Evolutionary conservation across 2,329 filamentous ascomycete species (phyloP).

Genomic region (Fusarium xyrophilum): DNA sequence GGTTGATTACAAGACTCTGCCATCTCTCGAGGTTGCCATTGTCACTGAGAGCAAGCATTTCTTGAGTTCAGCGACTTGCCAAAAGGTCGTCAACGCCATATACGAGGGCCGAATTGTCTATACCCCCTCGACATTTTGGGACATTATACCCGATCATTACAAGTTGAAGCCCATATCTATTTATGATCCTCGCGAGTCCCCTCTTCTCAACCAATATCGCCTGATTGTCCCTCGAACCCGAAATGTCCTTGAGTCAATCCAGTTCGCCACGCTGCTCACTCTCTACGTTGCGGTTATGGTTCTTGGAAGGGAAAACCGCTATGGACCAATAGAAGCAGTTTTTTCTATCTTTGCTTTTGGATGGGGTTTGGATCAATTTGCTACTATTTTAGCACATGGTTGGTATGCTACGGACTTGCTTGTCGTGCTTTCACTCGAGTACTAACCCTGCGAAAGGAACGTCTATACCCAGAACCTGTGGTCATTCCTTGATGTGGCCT

Average conservation of each 20-base stretch:
- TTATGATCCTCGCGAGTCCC: slow-evolving; percentile 78
- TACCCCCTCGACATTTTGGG: slow-evolving; percentile 80
- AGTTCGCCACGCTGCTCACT: slow-evolving; percentile 73
- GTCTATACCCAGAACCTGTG: slow-evolving; percentile 89
- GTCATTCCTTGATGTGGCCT: slow-evolving; percentile 85
- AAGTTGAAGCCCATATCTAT: slow-evolving; percentile 83
- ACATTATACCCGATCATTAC: slow-evolving; percentile 85
- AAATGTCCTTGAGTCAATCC: slow-evolving; percentile 75
- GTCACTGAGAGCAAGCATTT: slow-evolving; percentile 82
- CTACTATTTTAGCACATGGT: slow-evolving; percentile 77
- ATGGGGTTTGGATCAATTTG: slow-evolving; percentile 80
- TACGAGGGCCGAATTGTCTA: slow-evolving; percentile 83
- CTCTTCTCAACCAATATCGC: slow-evolving; percentile 83
- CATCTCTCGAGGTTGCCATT: slow-evolving; percentile 83
- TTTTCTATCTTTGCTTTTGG: slow-evolving; percentile 79
- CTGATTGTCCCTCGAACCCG: slow-evolving; percentile 81
- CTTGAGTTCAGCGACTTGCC: slow-evolving; percentile 77
- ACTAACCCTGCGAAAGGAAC: slow-evolving; percentile 56
- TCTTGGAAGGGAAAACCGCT: slow-evolving; percentile 63
- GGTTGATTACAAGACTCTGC: slow-evolving; percentile 66
- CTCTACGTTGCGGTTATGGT: slow-evolving; percentile 79
- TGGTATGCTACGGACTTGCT: slow-evolving; percentile 50
- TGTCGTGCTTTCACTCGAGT: neutral
- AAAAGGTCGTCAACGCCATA: slow-evolving; percentile 82
- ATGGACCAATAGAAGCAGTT: slow-evolving; percentile 66